Evolutionary conservation across 306 rosid species (phyloP), one percentile per base, ranked within the genome.

Genomic region (Malus orientalis): DNA sequence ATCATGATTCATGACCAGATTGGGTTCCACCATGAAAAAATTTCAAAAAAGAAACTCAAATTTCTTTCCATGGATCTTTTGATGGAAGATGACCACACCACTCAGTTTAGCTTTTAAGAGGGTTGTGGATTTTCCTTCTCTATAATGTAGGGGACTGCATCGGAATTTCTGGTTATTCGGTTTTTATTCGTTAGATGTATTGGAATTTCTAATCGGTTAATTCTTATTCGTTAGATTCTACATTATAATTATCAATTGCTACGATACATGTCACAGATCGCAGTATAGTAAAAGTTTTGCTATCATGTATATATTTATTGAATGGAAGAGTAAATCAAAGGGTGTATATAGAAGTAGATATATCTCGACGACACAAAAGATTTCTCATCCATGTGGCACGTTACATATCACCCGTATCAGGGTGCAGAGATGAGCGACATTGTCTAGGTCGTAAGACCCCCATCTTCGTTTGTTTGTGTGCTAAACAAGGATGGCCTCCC

Each of bases 1-100:
- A 66, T 69, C 72, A 77, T 69, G 79, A 75, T 84, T 74, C 74
- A 51, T 82, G 78, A 80, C 87, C 78, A 70, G 82, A 80, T 53
- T 29, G 67, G 89, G 87, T 77, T 74, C 90, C 89, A 86, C 86
- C 83, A 61, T 78, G 45, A 47, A 62, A 40, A 71, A 76, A 61
- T 74, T 54, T 74, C 22, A 57, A 33, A 33, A 12, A 33, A 54
- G 11, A 69, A 13, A 44, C 60, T 61, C 29, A 40, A 33, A 66
- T 51, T 65, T 82, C 80, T 71, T 85, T 84, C 79, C 69, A 84
- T 62, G 78, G 60, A 51, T 78, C 89, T 81, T 85, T 90, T 86
- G 74, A 74, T 84, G 83, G 67, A 73, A 71, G 77, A 75, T 71
- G 86, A 78, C 83, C 78, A 74, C 71, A 71, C 84, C 80, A 76